Evolutionary conservation across 2,329 filamentous ascomycete species (phyloP).

Genomic region (Colletotrichum sidae): DNA sequence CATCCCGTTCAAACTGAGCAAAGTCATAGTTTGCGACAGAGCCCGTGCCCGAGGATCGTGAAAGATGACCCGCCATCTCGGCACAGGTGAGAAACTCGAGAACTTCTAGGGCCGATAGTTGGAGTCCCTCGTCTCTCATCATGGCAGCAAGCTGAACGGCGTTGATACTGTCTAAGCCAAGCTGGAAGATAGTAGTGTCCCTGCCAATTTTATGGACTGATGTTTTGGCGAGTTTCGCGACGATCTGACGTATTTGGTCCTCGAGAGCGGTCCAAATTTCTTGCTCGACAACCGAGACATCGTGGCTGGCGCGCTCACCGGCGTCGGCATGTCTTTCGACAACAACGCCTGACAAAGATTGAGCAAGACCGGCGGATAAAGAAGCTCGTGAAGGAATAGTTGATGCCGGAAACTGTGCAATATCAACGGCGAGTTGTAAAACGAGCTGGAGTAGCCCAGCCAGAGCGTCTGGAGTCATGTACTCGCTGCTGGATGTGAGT

Average conservation of each 20-base stretch:
- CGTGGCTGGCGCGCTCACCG: background rate
- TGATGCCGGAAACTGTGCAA: slow-evolving; percentile 36
- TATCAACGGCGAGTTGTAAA: background rate
- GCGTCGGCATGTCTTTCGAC: background rate
- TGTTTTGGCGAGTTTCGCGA: slow-evolving; percentile 20
- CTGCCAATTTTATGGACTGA: slow-evolving; percentile 57
- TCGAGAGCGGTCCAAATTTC: slow-evolving; percentile 38
- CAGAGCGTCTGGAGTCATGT: slow-evolving; percentile 1
- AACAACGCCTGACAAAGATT: slow-evolving; percentile 40
- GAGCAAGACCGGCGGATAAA: slow-evolving; percentile 40
- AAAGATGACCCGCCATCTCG: slow-evolving; percentile 46
- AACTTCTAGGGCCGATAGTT: slow-evolving; percentile 77
- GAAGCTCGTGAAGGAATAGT: slow-evolving; percentile 35
- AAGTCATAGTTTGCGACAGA: slow-evolving; percentile 51
- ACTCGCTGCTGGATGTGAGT: background rate
- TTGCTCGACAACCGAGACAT: background rate
- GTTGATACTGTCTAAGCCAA: slow-evolving; percentile 94
- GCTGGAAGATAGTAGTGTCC: slow-evolving; percentile 81
- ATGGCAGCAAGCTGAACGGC: slow-evolving; percentile 80
- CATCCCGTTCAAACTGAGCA: slow-evolving; percentile 49
- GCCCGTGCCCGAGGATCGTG: background rate
- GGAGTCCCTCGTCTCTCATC: slow-evolving; percentile 69
- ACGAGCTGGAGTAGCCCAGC: slow-evolving; percentile 9
- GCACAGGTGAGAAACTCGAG: slow-evolving; percentile 69
- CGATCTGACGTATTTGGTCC: slow-evolving; percentile 28